Evolutionary conservation across 148 eudicot genomes (phyloP).

Genomic region (Camellia sinensis): DNA sequence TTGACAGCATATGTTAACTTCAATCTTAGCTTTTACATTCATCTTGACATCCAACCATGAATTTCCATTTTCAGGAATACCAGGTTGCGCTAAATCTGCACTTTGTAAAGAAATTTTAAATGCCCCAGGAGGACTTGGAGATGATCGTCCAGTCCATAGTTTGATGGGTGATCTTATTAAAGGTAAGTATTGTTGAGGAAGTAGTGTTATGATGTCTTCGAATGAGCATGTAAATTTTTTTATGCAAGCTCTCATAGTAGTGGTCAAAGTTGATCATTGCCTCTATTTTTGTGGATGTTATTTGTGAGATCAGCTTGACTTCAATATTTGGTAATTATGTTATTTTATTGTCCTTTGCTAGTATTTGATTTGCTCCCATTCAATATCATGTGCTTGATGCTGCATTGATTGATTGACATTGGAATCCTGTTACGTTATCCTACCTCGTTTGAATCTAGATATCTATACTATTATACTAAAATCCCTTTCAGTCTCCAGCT

Average conservation of each 20-base stretch:
- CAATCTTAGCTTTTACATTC: background rate
- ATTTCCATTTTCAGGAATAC: constrained; percentile 61
- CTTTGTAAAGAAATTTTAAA: constrained; percentile 78
- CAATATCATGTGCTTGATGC: constrained; percentile 5
- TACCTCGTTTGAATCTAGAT: background rate
- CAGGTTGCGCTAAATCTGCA: constrained; percentile 97
- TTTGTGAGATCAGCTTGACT: background rate
- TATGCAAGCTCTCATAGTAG: background rate
- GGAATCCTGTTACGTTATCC: background rate
- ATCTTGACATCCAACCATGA: constrained; percentile 2
- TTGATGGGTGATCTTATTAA: constrained; percentile 94
- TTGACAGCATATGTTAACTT: background rate
- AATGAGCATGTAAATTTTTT: background rate
- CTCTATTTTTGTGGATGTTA: background rate
- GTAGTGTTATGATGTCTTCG: background rate
- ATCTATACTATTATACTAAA: background rate
- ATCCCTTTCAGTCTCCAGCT: background rate
- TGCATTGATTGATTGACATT: background rate
- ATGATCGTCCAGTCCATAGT: constrained; percentile 73
- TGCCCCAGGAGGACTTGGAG: constrained; percentile 59
- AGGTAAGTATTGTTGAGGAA: constrained; percentile 36
- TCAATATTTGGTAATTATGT: background rate
- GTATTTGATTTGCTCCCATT: background rate
- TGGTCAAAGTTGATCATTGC: constrained; percentile 3
- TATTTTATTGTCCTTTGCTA: background rate